Evolutionary conservation across 225 moss, liverwort and hornwort genomes (phyloP), one percentile per base, ranked within the genome.

Genomic region (Polytrichum commune): DNA sequence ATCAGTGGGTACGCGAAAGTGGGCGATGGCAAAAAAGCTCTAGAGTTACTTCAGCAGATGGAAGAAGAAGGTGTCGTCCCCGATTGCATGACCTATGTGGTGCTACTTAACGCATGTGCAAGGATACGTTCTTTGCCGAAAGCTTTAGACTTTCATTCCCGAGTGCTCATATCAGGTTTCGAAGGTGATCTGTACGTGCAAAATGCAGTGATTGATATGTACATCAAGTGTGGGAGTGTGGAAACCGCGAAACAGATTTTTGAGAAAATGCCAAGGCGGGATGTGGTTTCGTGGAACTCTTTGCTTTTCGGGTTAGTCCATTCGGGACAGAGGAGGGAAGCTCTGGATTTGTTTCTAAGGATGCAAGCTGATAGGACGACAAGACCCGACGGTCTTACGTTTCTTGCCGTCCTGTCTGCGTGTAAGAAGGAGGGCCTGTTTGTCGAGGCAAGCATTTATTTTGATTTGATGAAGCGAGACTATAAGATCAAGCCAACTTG

Each of bases 201-300:
- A 26, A 72, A 72, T 53, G 63, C 74, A 9, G 4, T 69, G 19
- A 55, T 69, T 56, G 69, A 57, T 13, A 75, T 75, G 74, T 75
- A 75, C 65, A 54, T 67, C 23, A 67, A 67, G 56, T 75, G 74
- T 68, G 68, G 67, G 33, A 67, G 74, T 55, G 27, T 74, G 65
- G 66, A 65, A 54, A 65, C 64, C 10, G 73, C 73, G 5, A 27
- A 35, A 25, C 30, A 27, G 1, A 26, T 74, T 28, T 74, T 74
- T 7, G 32, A 74, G 20, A 54, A 54, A 53, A 74, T 74, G 73
- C 66, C 53, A 7, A 29, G 18, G 28, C 66, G 73, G n/a, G 63
- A 65, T 9, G 64, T 74, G 26, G 73, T 74, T 53, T 74, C 73
- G 9, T 74, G 73, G 73, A 74, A 62, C 63, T 65, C 65, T 33